Evolutionary conservation across 768 basidiomycete species (phyloP), one percentile per base, ranked within the genome.

Genomic region (Tylopilus balloui): DNA sequence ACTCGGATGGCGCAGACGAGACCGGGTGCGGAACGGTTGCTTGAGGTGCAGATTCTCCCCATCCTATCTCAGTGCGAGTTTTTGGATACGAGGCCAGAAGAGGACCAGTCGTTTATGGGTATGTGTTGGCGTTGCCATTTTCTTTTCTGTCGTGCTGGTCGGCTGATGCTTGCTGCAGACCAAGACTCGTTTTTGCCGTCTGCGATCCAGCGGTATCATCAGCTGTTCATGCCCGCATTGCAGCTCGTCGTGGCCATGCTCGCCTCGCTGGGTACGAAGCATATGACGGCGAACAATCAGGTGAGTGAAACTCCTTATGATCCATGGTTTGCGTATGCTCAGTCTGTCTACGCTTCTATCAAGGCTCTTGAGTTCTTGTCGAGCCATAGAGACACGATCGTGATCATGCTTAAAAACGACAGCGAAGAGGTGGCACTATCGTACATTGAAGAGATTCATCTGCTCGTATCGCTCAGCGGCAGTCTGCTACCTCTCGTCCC

Each of bases 131-230:
- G 32, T 23, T n/a, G n/a, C 4, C 3, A 3, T 20, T 14, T 1
- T 0, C 42, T 17, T 34, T 34, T n/a, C 7, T n/a, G 31, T 29
- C n/a, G 27, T 41, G 14, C 10, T 15, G 27, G 34, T 37, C 3
- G 34, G 53, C 36, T 45, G 40, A 54, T 15, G 21, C 4, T n/a
- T 13, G 37, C 20, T 6, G 12, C 56, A 93, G 92, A 92, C 57
- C 79, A 81, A 34, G 86, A 91, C 56, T 79, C 82, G n/a, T 93
- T 94, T 75, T 73, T 94, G 11, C 92, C 92, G 5, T 86, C 88
- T 0, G 88, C 88, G 1, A 78, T 92, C 17, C 84, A 89, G 47
- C 81, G 95, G 29, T 93, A 96, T 63, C 92, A 96, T 59, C 93
- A 96, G 60, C 68, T 96, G 1, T 77, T 96, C 57, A 80, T 92